Base-by-base conservation (phyloP, 352 stramenopile species). In the Globisporangium yorkense region DNA sequence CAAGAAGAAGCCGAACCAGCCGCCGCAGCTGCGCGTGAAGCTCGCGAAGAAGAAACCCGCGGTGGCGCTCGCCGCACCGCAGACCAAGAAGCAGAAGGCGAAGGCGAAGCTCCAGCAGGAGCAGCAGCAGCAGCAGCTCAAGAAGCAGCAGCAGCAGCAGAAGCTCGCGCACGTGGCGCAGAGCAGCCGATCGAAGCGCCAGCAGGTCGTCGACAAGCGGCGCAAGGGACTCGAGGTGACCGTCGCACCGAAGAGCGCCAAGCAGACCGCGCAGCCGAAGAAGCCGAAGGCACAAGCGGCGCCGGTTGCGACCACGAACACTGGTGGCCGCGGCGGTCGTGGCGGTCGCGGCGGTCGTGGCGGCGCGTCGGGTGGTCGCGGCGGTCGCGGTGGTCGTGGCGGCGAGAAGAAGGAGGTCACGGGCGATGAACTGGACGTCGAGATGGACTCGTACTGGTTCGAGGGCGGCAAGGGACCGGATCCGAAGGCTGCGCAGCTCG, bases 381-480 rank as follows among this genome's bases (percentile, higher is more conserved):
- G 68, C 6, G 57, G 55, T 16, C 54, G 61, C 10, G 68, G 65
- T 20, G 41, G 41, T 33, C n/a, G 35, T 10, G 66, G 66, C 18
- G 64, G 71, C 2, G 63, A 74, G 57, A 76, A 71, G 61, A 87
- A 88, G 52, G 64, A 62, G 20, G 56, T 76, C 5, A 92, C 71
- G 6, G 76, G 71, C 49, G 82, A 92, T 44, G 85, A 96, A 53
- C 69, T 96, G 46, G 87, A 96, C 54, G 72, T 91, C 56, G 83
- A 96, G 52, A 93, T 96, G 85, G 87, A 94, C 60, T 57, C 75
- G 62, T 96, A 96, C 68, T 96, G 88, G 88, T 79, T 91, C 54
- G 62, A 91, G 59, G 88, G 78, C 21, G 88, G 88, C 29, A 96
- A 96, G 64, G 88, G 88, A 27, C 88, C 87, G 9, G 86, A 96